Base-by-base conservation (phyloP, 805 yeast genomes). In the Kuraishia hungarica region DNA sequence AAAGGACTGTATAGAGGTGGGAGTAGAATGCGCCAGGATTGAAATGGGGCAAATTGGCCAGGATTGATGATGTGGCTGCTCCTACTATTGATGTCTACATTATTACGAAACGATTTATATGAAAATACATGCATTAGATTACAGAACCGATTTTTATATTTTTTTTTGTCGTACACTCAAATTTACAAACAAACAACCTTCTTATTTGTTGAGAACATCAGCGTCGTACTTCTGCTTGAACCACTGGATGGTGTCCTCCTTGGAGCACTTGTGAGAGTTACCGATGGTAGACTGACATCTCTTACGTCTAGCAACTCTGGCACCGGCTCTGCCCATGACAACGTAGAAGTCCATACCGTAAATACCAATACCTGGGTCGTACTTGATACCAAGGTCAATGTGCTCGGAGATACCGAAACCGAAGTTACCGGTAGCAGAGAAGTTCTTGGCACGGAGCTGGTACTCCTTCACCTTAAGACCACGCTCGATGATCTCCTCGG, bases 291-390 rank as follows among this genome's bases (percentile, higher is more conserved):
- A 81, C 75, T 84, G 82, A 75, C 88, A 81, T 83, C 96, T 89
- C 96, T 94, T 94, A 87, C 94, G 88, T 86, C 98, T 93, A 73
- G 98, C 84, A 70, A 94, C 89, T 83, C 99, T 89, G 84, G 84
- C 87, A 82, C 99, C 99, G 75, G 97, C 94, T 83, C 99, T 93
- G 78, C 97, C 97, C 83, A 94, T 82, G 74, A 93, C 97, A 75
- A 94, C 91, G 92, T 92, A 94, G 90, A 94, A 94, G 82, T 94
- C 99, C 96, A 88, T 94, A 87, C 99, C 99, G 94, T 93, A 94
- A 77, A 94, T 94, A 78, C 98, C 98, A 73, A 94, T 94, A 74
- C 89, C 84, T 80, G 99, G 99, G 80, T 94, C 99, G 83, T 94
- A 94, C 85, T 94, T 94, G 87, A 94, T 94, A 85, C 99, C 99